Base-by-base conservation (phyloP, 2,329 filamentous ascomycete genomes). In the Albophoma yamanashiensis region DNA sequence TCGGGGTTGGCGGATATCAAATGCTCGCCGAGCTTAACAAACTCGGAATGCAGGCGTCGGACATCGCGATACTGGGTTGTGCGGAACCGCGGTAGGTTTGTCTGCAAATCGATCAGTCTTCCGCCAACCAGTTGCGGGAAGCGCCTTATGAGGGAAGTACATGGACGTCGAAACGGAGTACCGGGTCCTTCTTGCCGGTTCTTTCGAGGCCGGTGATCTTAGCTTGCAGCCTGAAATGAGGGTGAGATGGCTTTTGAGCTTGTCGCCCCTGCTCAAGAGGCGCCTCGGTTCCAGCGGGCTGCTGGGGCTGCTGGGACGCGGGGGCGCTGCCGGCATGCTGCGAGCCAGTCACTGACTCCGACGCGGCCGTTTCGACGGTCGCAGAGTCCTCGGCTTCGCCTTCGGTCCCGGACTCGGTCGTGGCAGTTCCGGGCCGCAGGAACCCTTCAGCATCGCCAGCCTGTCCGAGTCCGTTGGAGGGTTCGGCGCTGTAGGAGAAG, bases 31-130 rank as follows among this genome's bases (percentile, higher is more conserved):
- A 99, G 87, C 75, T 97, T 99, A 64, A 91, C 82, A 69, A 99
- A 99, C 72, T 99, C 94, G 56, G 91, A 92, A 75, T 99, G 94
- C 63, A 95, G 88, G 62, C 94, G 90, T 67, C 94, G 89, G 65
- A 99, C 92, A 75, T 99, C 94, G 70, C 94, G 92, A 77, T 97
- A 99, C 74, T 99, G 94, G 6, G 94, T 99, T 0, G 94, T 99
- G 68, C 94, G 86, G 75, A 97, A 99, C 67, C 93, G 93, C 58
- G 93, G 92, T n/a, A 99, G 88, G 75, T 99, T 99, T 65, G 94
- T 99, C 94, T 99, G 60, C 34, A 22, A 52, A 1, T 3, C 55
- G 22, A 39, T 64, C 42, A 62, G 61, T 43, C 40, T 27, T 8
- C n/a, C 31, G n/a, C 12, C n/a, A 59, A 31, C 3, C 34, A 47